Evolutionary conservation across 176 grass and related monocot species (phyloP).

Genomic region (Oryza meridionalis): DNA sequence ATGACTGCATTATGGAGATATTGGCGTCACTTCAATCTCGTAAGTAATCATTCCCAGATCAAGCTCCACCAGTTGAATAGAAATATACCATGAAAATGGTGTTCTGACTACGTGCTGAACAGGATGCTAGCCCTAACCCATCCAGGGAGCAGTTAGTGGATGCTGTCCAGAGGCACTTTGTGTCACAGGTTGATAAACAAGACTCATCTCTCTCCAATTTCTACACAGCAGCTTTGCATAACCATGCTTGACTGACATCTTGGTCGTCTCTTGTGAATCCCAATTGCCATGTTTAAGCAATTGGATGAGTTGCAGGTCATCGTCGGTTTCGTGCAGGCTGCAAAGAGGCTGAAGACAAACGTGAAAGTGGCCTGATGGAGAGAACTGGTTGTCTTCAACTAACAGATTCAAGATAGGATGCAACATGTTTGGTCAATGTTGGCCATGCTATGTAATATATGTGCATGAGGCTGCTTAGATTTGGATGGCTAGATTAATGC

Average conservation of each 20-base stretch:
- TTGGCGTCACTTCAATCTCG: conserved; percentile 81
- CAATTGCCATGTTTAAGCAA: conserved; percentile 71
- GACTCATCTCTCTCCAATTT: conserved; percentile 25
- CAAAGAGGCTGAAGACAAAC: conserved; percentile 75
- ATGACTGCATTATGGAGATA: conserved; percentile 86
- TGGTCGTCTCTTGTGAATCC: conserved; percentile 17
- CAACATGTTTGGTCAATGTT: conserved; percentile 54
- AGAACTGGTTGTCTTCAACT: conserved; percentile 45
- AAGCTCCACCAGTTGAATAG: not conserved
- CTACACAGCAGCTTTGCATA: not conserved
- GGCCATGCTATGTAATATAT: conserved; percentile 64
- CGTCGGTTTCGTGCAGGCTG: conserved; percentile 66
- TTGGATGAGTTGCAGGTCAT: conserved; percentile 91
- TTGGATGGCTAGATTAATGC: conserved; percentile 44
- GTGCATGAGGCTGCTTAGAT: conserved; percentile 46
- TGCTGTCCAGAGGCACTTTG: conserved; percentile 82
- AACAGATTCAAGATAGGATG: conserved; percentile 62
- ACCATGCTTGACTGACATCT: conserved; percentile 14
- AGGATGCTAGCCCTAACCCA: conserved; percentile 75
- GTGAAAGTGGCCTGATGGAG: conserved; percentile 41
- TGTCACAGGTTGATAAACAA: conserved; percentile 65
- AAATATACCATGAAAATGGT: conserved; percentile 1
- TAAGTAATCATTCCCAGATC: conserved; percentile 46
- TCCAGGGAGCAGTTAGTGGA: conserved; percentile 85
- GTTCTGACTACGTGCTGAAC: conserved; percentile 26